Base-by-base conservation (phyloP, 2,329 filamentous ascomycete species). In the Aureobasidium sp. region DNA sequence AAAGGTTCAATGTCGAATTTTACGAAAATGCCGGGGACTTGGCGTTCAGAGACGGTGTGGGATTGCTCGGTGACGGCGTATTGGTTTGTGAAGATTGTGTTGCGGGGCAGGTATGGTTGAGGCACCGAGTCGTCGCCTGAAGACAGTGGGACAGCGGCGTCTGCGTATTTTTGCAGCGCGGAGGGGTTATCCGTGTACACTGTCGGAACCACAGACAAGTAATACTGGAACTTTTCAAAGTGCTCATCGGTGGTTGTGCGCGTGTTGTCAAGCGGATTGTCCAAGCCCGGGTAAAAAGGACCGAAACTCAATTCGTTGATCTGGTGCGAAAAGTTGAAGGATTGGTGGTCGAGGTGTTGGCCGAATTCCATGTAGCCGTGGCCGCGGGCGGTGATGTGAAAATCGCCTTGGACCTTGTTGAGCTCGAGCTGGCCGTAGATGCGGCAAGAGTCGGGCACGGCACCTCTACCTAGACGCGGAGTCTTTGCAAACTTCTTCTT, bases 1-100 rank as follows among this genome's bases (percentile, higher is more conserved):
- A 99, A 92, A 1, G 94, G 94, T 80, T 99, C 94, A 69, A 99
- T 97, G 73, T 97, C 93, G 77, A 96, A 99, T 79, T 97, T 99
- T 83, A 99, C 90, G 74, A 97, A 99, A 65, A 99, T 86, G 36
- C 94, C 94, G 0, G 94, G 94, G 0, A 97, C 84, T 63, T 79
- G 78, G 65, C 72, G 85, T 70, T 95, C 88, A 61, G 81, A 79
- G 45, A 95, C 82, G 39, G 81, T 77, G 69, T 87, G 84, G 68
- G 84, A 88, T 79, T 97, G 92, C 72, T 92, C 90, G 0, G 92
- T 97, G 0, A 96, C 94, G 64, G 93, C 94, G 79, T 99, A 99
- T 76, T 99, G 94, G 80, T 99, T 99, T 17, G 94, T 97, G 75
- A 88, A 85, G 72, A 99, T 86, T 60, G 86, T 87, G 70, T 84